A percentile compares a stretch with the other conserved stretches of the same genome.
Evolutionary conservation across 2,329 filamentous ascomycete species (phyloP).

Genomic region (Venturia carpophila): DNA sequence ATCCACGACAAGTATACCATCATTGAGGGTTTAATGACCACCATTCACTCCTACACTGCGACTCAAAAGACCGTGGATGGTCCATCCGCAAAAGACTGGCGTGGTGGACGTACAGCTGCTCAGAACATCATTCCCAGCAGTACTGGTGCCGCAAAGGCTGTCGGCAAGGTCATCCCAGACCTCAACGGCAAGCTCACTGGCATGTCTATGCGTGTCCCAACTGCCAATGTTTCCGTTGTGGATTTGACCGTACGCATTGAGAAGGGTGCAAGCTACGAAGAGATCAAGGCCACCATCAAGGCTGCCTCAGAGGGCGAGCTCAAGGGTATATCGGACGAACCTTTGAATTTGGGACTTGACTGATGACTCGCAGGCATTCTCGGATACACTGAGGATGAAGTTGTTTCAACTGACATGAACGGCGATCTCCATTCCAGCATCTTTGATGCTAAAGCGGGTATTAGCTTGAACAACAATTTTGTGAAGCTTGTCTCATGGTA

Average conservation of each 20-base stretch:
- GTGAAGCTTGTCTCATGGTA: slow-evolving; percentile 98
- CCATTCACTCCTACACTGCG: slow-evolving; percentile 98
- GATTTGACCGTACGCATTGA: slow-evolving; percentile 91
- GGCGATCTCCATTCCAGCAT: slow-evolving; percentile 92
- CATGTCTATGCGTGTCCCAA: slow-evolving; percentile 99
- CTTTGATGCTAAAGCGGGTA: slow-evolving; percentile 99
- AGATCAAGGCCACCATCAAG: slow-evolving; percentile 90
- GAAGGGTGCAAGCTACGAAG: slow-evolving; percentile 79
- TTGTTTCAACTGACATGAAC: slow-evolving; percentile 90
- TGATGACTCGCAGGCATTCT: slow-evolving; percentile 58
- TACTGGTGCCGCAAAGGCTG: slow-evolving; percentile 99
- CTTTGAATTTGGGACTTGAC: not conserved
- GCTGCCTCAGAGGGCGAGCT: slow-evolving; percentile 72
- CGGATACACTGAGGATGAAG: slow-evolving; percentile 91
- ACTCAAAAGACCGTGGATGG: slow-evolving; percentile 99
- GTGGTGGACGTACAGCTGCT: slow-evolving; percentile 95
- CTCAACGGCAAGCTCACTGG: slow-evolving; percentile 99
- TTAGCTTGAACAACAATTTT: slow-evolving; percentile 96
- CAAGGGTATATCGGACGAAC: slow-evolving; percentile 57
- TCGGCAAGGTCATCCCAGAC: slow-evolving; percentile 97
- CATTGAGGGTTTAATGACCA: slow-evolving; percentile 99
- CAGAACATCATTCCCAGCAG: slow-evolving; percentile 99
- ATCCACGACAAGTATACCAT: slow-evolving; percentile 98
- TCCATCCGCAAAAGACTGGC: slow-evolving; percentile 97
- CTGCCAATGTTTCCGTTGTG: slow-evolving; percentile 97